Percentiles rank a stretch among this genome's conserved stretches.
phyloP scores from a whole-genome alignment of 2,329 filamentous ascomycete genomes.

The Thermomyces lanuginosus region DNA sequence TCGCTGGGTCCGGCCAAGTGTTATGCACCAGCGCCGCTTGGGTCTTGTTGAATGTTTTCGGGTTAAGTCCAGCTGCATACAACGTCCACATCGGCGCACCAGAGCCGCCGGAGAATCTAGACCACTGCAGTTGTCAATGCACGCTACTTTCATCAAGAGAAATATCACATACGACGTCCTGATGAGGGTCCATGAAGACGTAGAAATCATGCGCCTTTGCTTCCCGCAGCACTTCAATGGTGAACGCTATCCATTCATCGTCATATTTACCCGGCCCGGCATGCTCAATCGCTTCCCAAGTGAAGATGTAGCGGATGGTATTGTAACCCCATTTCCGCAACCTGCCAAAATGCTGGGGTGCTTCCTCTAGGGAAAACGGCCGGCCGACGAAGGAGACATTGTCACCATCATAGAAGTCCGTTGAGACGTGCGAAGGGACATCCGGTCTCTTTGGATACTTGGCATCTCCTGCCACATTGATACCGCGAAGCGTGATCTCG shows the following conservation, averaged over 20 bases:
- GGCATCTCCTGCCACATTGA: constrained; percentile 81
- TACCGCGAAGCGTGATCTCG: constrained; percentile 76
- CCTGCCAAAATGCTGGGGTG: constrained; percentile 70
- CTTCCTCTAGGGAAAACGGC: constrained; percentile 70
- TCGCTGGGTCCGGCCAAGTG: constrained; percentile 66
- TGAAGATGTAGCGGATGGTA: constrained; percentile 90
- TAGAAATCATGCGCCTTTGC: constrained; percentile 89
- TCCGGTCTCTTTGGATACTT: constrained; percentile 76
- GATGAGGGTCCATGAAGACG: constrained; percentile 96
- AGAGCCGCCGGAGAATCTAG: constrained; percentile 80
- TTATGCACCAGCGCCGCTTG: constrained; percentile 93
- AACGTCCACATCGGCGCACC: constrained; percentile 96
- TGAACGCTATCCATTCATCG: constrained; percentile 82
- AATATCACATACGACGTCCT: constrained; percentile 61
- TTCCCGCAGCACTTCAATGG: constrained; percentile 64
- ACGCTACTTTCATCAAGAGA: background rate
- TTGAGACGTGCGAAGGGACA: constrained; percentile 58
- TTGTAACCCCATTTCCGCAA: constrained; percentile 88
- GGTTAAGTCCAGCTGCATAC: constrained; percentile 84
- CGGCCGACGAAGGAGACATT: constrained; percentile 74
- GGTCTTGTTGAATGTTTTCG: constrained; percentile 65
- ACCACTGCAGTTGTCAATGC: constrained; percentile 48
- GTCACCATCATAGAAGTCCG: constrained; percentile 84
- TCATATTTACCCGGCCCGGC: constrained; percentile 83
- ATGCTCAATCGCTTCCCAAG: constrained; percentile 97